Evolutionary conservation across 768 basidiomycete genomes (phyloP), one percentile per base, ranked within the genome.

Genomic region (Russula earlei): DNA sequence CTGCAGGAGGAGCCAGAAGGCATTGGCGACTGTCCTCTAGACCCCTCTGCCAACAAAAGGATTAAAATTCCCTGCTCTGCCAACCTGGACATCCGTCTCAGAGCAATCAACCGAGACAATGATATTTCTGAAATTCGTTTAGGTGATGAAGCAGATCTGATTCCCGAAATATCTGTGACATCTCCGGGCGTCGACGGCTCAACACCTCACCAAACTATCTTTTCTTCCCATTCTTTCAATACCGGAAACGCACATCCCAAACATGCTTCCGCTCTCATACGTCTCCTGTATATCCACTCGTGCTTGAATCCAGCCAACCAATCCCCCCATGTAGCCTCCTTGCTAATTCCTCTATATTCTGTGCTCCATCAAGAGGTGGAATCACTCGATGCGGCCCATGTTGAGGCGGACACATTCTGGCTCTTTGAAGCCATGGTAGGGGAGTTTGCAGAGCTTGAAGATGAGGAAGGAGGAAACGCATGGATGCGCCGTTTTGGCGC

Each of bases 381-480:
- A 17, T 68, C 75, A 0, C 76, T 79, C 52, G 83, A 86, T 41
- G 66, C 78, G 10, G 74, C 77, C 0, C 85, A 89, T 66, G 77
- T 76, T 5, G 88, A 91, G 67, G 87, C 88, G 2, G 88, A 91
- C 63, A 77, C 83, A 0, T 91, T 91, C 66, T 91, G 87, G 88
- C 63, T 89, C 5, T 85, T 90, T 53, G 86, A 89, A 66, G 77
- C 81, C 0, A 74, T 90, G 62, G 71, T 88, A 0, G 80, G 82
- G 25, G 87, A 90, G 63, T 79, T 90, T 47, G 73, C 79, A 1
- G 87, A 87, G 49, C 66, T 91, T n/a, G 83, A 84, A 56, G 84
- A 84, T 49, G 81, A 83, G 55, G 82, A 83, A 27, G 78, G 77
- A 15, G 79, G 77, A 7, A 76, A 71, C 46, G 41, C 75, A 24